Conservation (phyloP, 148 eudicot genomes). For the Diospyros kaki region DNA sequence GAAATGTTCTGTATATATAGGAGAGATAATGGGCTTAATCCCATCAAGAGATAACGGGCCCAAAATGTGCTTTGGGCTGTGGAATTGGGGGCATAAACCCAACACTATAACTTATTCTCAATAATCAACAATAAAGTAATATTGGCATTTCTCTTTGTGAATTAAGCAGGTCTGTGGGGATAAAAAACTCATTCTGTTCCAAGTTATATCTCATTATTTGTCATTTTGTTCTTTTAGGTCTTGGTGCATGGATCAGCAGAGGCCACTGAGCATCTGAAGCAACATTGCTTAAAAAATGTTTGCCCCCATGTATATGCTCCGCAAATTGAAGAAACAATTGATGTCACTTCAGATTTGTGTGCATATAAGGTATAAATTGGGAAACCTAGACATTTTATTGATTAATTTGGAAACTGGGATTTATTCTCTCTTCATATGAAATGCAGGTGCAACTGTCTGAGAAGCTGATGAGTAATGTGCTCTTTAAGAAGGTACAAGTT, state of each 20-base stretch:
- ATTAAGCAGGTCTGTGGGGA: neutral
- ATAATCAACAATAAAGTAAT: no score
- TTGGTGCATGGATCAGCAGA: conserved; percentile 99
- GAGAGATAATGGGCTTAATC: no score
- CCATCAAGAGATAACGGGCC: no score
- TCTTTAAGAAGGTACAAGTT: conserved; percentile 74
- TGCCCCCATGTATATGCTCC: conserved; percentile 98
- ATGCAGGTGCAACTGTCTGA: conserved; percentile 92
- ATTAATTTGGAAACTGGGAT: conserved; percentile 8
- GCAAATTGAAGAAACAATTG: conserved; percentile 89
- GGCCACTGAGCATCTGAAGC: conserved; percentile 98
- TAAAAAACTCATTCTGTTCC: neutral
- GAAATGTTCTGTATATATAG: no score
- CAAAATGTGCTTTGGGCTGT: no score
- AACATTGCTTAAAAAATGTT: conserved; percentile 85
- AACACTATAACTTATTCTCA: no score
- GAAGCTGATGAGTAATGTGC: conserved; percentile 91
- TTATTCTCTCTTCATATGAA: conserved; percentile 10
- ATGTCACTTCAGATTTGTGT: conserved; percentile 97
- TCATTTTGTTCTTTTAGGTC: conserved; percentile 42
- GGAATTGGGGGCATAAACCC: no score
- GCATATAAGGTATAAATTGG: conserved; percentile 73
- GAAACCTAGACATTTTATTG: neutral
- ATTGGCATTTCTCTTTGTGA: no score
- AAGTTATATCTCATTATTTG: conserved; percentile 1